phyloP scores from a whole-genome alignment of 1,139 yeast species.

The Yamadazyma aaseri region DNA sequence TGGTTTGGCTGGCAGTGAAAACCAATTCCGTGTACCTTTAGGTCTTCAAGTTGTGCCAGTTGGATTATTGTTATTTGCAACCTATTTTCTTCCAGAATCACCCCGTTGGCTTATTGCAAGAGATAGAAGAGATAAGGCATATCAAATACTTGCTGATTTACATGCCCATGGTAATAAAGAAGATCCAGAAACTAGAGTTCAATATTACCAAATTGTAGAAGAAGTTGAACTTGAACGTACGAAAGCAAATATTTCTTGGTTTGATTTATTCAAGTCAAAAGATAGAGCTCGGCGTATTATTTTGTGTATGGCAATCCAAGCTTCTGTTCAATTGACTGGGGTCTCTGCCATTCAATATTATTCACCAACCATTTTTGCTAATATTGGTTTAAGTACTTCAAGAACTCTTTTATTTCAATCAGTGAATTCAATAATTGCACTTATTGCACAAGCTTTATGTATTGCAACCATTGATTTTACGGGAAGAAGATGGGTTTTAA shows the following conservation, averaged over 20 bases:
- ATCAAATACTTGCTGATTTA: constrained; percentile 20
- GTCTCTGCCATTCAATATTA: constrained; percentile 73
- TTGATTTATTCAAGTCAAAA: constrained; percentile 18
- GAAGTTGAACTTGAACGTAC: constrained; percentile 22
- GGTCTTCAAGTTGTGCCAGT: constrained; percentile 21
- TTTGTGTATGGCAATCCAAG: constrained; percentile 16
- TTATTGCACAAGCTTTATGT: constrained; percentile 31
- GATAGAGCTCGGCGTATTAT: constrained; percentile 16
- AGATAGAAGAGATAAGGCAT: constrained; percentile 38
- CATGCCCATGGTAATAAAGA: constrained; percentile 21
- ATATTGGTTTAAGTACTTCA: constrained; percentile 18
- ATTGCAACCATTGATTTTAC: constrained; percentile 28
- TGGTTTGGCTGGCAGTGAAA: constrained; percentile 17
- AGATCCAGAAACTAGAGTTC: constrained; percentile 16
- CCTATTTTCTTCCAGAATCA: constrained; percentile 55
- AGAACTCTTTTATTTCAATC: constrained; percentile 40
- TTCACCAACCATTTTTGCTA: constrained; percentile 35
- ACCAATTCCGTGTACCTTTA: constrained; percentile 21
- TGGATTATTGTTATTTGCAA: constrained; percentile 17
- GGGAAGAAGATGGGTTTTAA: constrained; percentile 18
- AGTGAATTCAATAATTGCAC: constrained; percentile 51
- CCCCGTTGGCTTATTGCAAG: constrained; percentile 53
- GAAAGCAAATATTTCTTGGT: constrained; percentile 19
- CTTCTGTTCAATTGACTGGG: constrained; percentile 57
- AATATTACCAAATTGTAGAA: constrained; percentile 16